Conservation (phyloP, 2,329 filamentous ascomycete species). For the Zymoseptoria passerinii region DNA sequence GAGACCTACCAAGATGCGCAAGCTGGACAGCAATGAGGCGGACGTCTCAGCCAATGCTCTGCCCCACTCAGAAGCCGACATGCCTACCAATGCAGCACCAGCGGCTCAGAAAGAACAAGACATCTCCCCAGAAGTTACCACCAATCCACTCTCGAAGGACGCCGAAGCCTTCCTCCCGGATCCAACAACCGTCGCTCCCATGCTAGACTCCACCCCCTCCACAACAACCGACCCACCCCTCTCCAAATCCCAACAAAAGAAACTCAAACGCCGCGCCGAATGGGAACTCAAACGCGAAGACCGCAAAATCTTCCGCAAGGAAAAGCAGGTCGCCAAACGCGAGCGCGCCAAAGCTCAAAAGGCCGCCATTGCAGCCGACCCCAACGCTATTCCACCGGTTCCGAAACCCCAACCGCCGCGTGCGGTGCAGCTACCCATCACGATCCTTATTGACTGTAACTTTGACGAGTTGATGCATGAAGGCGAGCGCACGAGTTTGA, state of each 20-base stretch:
- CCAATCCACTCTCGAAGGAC: background rate
- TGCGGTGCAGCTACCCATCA: conserved; percentile 59
- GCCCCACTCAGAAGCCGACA: background rate
- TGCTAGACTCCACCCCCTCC: background rate
- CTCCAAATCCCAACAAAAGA: conserved; percentile 84
- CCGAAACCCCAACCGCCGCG: conserved; percentile 20
- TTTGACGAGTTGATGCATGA: conserved; percentile 87
- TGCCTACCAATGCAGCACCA: background rate
- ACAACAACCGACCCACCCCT: conserved; percentile 35
- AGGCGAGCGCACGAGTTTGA: conserved; percentile 74
- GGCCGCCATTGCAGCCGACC: conserved; percentile 5
- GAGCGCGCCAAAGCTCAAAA: conserved; percentile 38
- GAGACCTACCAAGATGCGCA: conserved; percentile 48
- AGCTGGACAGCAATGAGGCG: conserved; percentile 36
- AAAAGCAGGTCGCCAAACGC: conserved; percentile 47
- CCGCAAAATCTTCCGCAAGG: conserved; percentile 51
- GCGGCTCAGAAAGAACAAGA: background rate
- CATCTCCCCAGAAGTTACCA: background rate
- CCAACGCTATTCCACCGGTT: conserved; percentile 9
- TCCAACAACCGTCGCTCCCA: background rate
- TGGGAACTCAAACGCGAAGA: conserved; percentile 65
- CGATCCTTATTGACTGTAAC: conserved; percentile 80
- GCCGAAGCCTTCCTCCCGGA: background rate
- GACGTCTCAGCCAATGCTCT: background rate
- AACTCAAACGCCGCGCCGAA: conserved; percentile 58